phyloP scores from a whole-genome alignment of 331 rosid genomes.

The Quercus lobata region DNA sequence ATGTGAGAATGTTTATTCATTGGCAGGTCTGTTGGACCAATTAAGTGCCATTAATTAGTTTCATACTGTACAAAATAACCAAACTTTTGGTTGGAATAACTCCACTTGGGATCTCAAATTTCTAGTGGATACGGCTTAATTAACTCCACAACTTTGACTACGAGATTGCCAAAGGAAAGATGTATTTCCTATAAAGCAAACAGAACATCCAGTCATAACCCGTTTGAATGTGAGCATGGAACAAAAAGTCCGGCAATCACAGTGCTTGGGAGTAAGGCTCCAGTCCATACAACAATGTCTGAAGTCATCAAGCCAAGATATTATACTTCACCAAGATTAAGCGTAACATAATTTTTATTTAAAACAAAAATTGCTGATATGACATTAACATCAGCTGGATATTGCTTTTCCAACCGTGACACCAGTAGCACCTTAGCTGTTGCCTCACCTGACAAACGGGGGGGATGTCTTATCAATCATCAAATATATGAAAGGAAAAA shows the following conservation, averaged over 20 bases:
- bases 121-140: not conserved
- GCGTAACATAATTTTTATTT: conserved; percentile 58
- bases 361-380: conserved; percentile 77
- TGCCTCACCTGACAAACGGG: conserved; percentile 55
- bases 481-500: not conserved
- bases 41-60: not conserved
- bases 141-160: not conserved
- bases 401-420: conserved; percentile 65
- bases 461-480: not conserved
- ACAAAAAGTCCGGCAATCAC: conserved; percentile 83
- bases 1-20: not conserved
- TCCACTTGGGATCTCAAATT: not conserved
- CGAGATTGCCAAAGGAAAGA: not conserved
- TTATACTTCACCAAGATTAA: conserved; percentile 78
- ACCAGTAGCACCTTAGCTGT: conserved; percentile 72
- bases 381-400: conserved; percentile 77
- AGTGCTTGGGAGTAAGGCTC: conserved; percentile 83
- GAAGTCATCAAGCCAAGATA: conserved; percentile 93
- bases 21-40: not conserved
- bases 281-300: conserved; percentile 97
- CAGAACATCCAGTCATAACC: conserved; percentile 26
- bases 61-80: not conserved
- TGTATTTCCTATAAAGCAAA: not conserved
- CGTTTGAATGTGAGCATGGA: conserved; percentile 96
- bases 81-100: not conserved